Evolutionary conservation across 2,329 filamentous ascomycete genomes (phyloP).

Genomic region (Aspergillus unguis): DNA sequence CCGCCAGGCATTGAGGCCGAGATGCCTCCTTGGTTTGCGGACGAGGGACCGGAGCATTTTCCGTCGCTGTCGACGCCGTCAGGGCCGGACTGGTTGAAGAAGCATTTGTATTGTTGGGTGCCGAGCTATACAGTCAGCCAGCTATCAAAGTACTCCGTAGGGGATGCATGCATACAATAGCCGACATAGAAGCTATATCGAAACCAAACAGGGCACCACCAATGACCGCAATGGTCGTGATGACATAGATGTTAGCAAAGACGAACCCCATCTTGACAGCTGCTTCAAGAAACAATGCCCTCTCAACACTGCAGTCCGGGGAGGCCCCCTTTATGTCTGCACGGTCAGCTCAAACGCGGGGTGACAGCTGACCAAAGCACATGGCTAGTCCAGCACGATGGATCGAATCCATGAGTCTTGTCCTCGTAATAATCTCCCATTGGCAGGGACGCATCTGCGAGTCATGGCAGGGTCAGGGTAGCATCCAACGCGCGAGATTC

Average conservation of each 20-base stretch:
- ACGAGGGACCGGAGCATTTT: constrained; percentile 46
- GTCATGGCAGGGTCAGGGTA: too few species aligned
- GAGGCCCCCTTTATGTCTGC: too few species aligned
- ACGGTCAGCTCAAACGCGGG: too few species aligned
- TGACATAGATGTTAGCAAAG: constrained; percentile 55
- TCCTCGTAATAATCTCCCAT: too few species aligned
- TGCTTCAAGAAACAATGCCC: background rate
- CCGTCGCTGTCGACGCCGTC: constrained; percentile 50
- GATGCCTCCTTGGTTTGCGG: constrained; percentile 62
- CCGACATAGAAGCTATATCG: constrained; percentile 38
- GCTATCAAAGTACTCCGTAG: background rate
- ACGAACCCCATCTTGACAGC: background rate
- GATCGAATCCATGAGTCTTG: too few species aligned
- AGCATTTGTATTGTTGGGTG: constrained; percentile 58
- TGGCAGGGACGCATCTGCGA: too few species aligned
- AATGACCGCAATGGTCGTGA: constrained; percentile 52
- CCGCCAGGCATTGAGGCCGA: constrained; percentile 71
- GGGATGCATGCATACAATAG: constrained; percentile 5
- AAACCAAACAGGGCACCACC: constrained; percentile 34
- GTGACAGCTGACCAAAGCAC: too few species aligned
- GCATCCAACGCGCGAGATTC: too few species aligned
- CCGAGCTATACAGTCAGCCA: constrained; percentile 9
- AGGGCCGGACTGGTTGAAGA: constrained; percentile 54
- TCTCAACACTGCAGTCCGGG: background rate
- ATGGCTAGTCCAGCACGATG: too few species aligned